Evolutionary conservation across 164 flowering plant genomes (phyloP), one percentile per base, ranked within the genome.

Genomic region (Vitis riparia): DNA sequence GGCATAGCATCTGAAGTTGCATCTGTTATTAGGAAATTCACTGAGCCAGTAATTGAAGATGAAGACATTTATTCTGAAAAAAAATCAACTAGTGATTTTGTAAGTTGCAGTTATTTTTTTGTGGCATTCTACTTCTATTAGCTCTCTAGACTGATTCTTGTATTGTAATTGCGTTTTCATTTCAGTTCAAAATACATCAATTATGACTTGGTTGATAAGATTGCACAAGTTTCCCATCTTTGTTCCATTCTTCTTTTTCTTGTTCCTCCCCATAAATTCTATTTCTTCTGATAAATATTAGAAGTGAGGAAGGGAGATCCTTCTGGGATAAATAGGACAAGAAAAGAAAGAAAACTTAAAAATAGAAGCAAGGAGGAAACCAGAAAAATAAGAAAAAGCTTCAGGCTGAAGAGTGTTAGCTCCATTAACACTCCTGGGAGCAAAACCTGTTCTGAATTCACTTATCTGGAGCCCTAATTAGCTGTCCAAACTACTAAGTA

Each of bases 1-100:
- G 98, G 97, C 32, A 73, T 86, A 15, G 71, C 77, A 50, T 80
- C 88, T 67, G 98, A 92, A 85, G 82, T 90, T 78, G 93, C 95
- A 76, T 84, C 93, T 74, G 81, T 88, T 65, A 85, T 94, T 49
- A 83, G 88, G 75, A 77, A 91, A 71, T 85, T 75, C 71, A 89
- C 98, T 23, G 85, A 83, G 73, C 93, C 91, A 71, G 63, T 76
- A 73, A 66, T 63, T 48, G 81, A 75, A 65, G 77, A 77, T 61
- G 82, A 72, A 72, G 87, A 81, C 11, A 68, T 23, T 51, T 62
- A 63, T 69, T 62, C 27, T 58, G 84, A 75, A 27, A 86, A 76
- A 68, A 73, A 78, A 27, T 56, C 70, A n/a, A 59, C 67, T 76
- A 78, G 59, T 73, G 72, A 68, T 67, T 58, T 62, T 68, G 96